These are phyloP conservation scores for Scheffersomyces cryptocercus DNA, from an alignment of 1,139 yeast species.

Conservation along the genomic window DNA sequence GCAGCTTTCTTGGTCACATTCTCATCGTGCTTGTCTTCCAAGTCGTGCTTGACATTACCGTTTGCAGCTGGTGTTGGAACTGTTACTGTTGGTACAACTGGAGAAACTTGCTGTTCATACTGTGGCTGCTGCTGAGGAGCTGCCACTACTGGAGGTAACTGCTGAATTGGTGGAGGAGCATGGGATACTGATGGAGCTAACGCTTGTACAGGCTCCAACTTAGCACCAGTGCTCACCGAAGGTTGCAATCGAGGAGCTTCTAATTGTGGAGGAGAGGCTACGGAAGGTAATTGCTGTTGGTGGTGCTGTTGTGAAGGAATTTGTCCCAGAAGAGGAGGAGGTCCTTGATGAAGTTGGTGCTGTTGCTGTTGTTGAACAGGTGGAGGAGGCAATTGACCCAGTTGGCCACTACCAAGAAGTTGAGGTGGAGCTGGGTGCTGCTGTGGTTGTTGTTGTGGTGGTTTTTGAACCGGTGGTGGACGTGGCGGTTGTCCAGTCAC, in stretches of 20 bases:
- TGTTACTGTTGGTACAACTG: constrained; percentile 5
- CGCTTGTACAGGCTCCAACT: background rate
- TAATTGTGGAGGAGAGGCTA: constrained; percentile 12
- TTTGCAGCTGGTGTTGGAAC: constrained; percentile 1
- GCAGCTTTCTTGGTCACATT: constrained; percentile 21
- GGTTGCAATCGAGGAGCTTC: constrained; percentile 12
- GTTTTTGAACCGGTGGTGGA: constrained; percentile 19
- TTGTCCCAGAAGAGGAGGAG: constrained; percentile 16
- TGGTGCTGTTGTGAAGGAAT: constrained; percentile 13
- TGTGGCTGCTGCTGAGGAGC: constrained; percentile 11
- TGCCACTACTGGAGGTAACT: constrained; percentile 6
- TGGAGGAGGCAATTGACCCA: constrained; percentile 12
- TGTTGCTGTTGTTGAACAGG: constrained; percentile 21
- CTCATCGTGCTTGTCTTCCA: constrained; percentile 37
- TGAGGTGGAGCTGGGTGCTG: constrained; percentile 11
- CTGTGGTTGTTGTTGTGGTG: constrained; percentile 17
- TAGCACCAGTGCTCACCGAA: no score
- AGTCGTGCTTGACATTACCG: constrained; percentile 31
- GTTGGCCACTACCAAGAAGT: constrained; percentile 11
- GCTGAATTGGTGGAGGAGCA: constrained; percentile 8
- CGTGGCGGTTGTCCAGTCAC: constrained; percentile 29
- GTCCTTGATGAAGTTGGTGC: constrained; percentile 1
- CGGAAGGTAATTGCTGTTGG: constrained; percentile 12
- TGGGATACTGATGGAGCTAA: constrained; percentile 10
- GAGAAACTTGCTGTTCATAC: constrained; percentile 7